Evolutionary conservation across 73 alveolate genomes (phyloP), one percentile per base, ranked within the genome.

Genomic region (Paramecium tetraurelia): DNA sequence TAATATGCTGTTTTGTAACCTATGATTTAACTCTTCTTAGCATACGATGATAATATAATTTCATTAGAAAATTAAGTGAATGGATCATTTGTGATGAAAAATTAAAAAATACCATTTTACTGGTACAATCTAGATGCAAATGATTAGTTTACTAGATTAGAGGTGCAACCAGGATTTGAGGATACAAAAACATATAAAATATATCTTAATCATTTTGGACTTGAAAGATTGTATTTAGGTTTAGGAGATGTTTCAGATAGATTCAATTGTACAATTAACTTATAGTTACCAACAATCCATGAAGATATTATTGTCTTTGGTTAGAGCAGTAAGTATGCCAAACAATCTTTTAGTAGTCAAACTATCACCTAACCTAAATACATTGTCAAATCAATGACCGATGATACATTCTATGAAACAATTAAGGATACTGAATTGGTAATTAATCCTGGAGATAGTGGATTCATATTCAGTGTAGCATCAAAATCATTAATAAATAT

Each of bases 361-460:
- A 5, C 41, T 31, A 31, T 80, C 0, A 80, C 90, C 1, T 14
- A 31, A n/a, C 70, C 70, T 9, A 40, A 43, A 46, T 80, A 31
- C 12, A 31, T 27, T 5, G 43, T 80, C 18, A 24, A 21, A 9
- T 80, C 90, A 6, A 22, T 80, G 36, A 44, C 90, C 0, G 90
- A 80, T 24, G 57, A 27, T 41, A 43, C 43, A 20, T 22, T n/a
- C 24, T 80, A 80, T 48, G 43, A 43, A 24, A 44, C 46, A 80
- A 80, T 80, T 9, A 24, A 41, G 24, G 90, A 80, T 44, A 43
- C 70, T 2, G 43, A 80, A 22, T 31, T 80, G 29, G 9, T 16
- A 7, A 80, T 80, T 38, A 80, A 80, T 80, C 90, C 90, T 22
- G 90, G 90, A 12, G 90, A 80, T 80, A 44, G 76, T 44, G 90